These are phyloP conservation scores for Monosporascus sp. DNA, from an alignment of 2,329 filamentous ascomycete genomes.

Conservation along the genomic window DNA sequence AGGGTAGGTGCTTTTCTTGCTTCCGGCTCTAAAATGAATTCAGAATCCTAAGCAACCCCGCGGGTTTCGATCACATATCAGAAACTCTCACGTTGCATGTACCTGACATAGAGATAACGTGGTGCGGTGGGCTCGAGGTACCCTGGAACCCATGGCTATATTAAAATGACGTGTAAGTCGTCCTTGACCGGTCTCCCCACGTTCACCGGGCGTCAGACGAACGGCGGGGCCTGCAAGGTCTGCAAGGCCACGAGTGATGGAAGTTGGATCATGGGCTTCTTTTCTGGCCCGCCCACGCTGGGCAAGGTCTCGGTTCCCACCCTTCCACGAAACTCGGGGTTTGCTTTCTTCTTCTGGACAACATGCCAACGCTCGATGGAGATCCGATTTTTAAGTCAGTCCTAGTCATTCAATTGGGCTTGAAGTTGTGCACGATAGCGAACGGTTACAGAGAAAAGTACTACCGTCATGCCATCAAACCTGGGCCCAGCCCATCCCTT, in stretches of 20 bases:
- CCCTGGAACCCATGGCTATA: conserved; percentile 2
- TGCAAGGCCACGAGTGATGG: conserved; percentile 8
- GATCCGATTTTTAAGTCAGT: conserved; percentile 6
- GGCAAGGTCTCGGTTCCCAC: conserved; percentile 16
- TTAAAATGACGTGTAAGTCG: conserved; percentile 15
- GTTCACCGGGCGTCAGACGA: conserved; percentile 12
- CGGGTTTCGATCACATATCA: conserved; percentile 12
- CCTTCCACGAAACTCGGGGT: conserved; percentile 1
- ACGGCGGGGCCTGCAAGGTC: conserved; percentile 20
- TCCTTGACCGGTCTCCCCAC: conserved; percentile 4
- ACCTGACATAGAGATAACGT: conserved; percentile 19
- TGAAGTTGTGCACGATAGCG: conserved; percentile 3
- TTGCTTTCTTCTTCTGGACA: conserved; percentile 17
- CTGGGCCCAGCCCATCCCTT: not conserved
- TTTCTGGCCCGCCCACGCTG: conserved; percentile 14
- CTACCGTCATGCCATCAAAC: no score
- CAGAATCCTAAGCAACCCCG: conserved; percentile 1
- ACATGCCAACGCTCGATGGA: conserved; percentile 26
- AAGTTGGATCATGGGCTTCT: conserved; percentile 6
- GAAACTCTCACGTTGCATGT: conserved; percentile 19
- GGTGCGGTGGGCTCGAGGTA: conserved; percentile 15
- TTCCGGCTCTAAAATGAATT: conserved; percentile 1
- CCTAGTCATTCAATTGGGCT: conserved; percentile 21
- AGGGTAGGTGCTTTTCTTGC: not conserved
- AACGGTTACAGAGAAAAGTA: not conserved